phyloP scores from a whole-genome alignment of 2,329 filamentous ascomycete genomes.

The Hyphodiscus sp. region DNA sequence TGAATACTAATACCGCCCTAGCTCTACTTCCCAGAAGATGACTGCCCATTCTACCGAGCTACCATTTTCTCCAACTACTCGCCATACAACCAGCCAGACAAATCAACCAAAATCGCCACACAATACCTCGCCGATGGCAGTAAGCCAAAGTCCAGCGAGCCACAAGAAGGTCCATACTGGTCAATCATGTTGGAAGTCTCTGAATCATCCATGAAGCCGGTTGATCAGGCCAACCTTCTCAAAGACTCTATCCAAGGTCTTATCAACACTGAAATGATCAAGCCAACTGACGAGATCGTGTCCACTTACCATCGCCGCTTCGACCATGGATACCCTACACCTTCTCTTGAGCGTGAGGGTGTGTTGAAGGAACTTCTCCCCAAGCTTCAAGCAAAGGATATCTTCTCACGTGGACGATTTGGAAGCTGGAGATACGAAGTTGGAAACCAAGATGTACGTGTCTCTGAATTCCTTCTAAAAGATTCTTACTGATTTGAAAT shows the following conservation, averaged over 20 bases:
- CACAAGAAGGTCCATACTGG: conserved; percentile 94
- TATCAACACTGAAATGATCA: conserved; percentile 96
- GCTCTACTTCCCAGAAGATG: conserved; percentile 98
- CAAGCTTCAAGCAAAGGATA: conserved; percentile 83
- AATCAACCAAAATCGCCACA: conserved; percentile 78
- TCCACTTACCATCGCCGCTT: conserved; percentile 98
- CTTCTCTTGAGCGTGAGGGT: conserved; percentile 88
- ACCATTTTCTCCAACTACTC: conserved; percentile 99
- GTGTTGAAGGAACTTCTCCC: conserved; percentile 89
- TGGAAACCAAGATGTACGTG: conserved; percentile 36
- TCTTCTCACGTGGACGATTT: conserved; percentile 93
- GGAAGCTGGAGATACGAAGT: conserved; percentile 98
- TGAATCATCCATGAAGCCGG: conserved; percentile 91
- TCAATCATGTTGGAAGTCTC: conserved; percentile 99
- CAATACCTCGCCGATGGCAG: conserved; percentile 79
- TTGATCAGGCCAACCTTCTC: conserved; percentile 77
- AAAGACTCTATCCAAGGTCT: conserved; percentile 92
- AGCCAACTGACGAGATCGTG: conserved; percentile 86
- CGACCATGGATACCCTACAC: conserved; percentile 97
- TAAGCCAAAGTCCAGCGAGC: conserved; percentile 64
- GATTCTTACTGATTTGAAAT: neutral
- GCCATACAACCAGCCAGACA: conserved; percentile 89
- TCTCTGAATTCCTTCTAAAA: neutral
- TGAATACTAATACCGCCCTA: conserved; percentile 31
- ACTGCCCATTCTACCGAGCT: conserved; percentile 98